Conservation (phyloP, 257 asterid genomes). For the Cynanchum wilfordii region DNA sequence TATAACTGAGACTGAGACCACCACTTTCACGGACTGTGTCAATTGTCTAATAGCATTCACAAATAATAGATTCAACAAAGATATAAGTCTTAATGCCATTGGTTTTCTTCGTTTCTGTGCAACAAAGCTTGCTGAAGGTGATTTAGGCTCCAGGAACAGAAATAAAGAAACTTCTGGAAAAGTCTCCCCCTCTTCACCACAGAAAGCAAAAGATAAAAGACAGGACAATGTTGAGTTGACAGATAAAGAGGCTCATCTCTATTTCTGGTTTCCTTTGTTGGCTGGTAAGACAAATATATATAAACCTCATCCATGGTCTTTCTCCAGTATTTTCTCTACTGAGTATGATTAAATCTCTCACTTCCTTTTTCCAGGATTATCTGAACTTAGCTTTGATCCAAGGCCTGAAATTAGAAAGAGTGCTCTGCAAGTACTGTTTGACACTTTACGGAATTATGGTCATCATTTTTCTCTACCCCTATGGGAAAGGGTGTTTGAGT, state of each 20-base stretch:
- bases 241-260: conserved; percentile 82
- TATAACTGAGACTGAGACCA: conserved; percentile 95
- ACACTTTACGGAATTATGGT: conserved; percentile 88
- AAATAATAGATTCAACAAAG: conserved; percentile 84
- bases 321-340: background rate
- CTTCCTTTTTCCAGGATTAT: conserved; percentile 56
- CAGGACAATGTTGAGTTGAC: conserved; percentile 54
- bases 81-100: conserved; percentile 95
- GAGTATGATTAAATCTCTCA: conserved; percentile 12
- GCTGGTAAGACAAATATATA: conserved; percentile 56
- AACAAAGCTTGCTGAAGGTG: conserved; percentile 95
- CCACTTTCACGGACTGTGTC: conserved; percentile 95
- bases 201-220: conserved; percentile 56
- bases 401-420: conserved; percentile 92
- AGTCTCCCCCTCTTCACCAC: conserved; percentile 61
- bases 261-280: conserved; percentile 95
- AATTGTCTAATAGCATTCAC: conserved; percentile 96
- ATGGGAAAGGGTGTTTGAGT: conserved; percentile 98
- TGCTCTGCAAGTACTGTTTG: conserved; percentile 91
- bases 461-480: conserved; percentile 83
- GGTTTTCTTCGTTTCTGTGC: conserved; percentile 95
- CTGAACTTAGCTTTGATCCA: conserved; percentile 97
- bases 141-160: conserved; percentile 41
- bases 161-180: conserved; percentile 49
- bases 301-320: background rate